Evolutionary conservation across 139 green algal genomes (phyloP).

Genomic region (Monoraphidium neglectum): DNA sequence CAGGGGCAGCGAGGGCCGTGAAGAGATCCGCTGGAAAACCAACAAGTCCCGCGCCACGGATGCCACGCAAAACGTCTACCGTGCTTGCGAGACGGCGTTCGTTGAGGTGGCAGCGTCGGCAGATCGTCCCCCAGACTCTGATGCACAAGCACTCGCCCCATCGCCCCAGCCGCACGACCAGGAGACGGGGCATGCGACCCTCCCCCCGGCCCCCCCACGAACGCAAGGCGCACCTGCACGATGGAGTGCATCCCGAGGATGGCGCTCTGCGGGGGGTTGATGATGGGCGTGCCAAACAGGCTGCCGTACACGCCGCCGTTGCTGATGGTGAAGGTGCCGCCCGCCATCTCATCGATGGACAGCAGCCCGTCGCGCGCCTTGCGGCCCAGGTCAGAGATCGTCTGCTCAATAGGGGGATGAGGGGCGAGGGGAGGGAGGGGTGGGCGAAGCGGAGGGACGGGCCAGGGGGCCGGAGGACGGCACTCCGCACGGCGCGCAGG

Average conservation of each 20-base stretch:
- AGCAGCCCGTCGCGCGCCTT: slow-evolving; percentile 96
- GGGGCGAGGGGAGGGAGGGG: neutral
- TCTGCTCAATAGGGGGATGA: slow-evolving; percentile 32
- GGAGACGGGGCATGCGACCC: no score
- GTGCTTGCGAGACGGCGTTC: neutral
- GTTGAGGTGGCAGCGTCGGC: no score
- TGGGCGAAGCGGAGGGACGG: neutral
- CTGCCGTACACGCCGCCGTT: slow-evolving; percentile 98
- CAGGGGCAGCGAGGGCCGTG: no score
- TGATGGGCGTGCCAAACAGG: slow-evolving; percentile 97
- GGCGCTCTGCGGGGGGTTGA: slow-evolving; percentile 96
- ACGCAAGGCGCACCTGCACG: slow-evolving; percentile 67
- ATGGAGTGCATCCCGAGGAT: slow-evolving; percentile 97
- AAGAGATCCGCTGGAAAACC: no score
- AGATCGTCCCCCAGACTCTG: no score
- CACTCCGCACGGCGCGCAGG: no score
- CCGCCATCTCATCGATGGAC: slow-evolving; percentile 98
- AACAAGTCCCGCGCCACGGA: no score
- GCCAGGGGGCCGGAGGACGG: neutral
- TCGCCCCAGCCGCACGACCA: no score
- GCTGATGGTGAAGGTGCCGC: slow-evolving; percentile 99
- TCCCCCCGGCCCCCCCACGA: no score
- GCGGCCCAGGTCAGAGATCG: slow-evolving; percentile 82
- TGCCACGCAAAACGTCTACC: no score
- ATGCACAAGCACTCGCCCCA: no score